Conservation (phyloP, 2,329 filamentous ascomycete genomes). For the Akanthomyces muscarius region DNA sequence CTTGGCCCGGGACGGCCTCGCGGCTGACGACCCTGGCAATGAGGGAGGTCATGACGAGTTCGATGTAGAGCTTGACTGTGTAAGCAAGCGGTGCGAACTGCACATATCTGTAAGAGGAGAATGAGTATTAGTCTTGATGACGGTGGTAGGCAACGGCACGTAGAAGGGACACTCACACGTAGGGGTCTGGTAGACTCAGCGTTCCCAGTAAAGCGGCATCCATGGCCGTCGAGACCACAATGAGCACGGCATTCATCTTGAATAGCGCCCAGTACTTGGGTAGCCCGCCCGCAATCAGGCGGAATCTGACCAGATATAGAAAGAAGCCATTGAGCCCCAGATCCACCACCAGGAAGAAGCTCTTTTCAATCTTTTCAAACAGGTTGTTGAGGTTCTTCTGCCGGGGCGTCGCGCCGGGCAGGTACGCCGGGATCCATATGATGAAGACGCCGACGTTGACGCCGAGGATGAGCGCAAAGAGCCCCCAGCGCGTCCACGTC, state of each 20-base stretch:
- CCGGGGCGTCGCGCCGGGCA: conserved; percentile 15
- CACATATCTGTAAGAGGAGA: conserved; percentile 4
- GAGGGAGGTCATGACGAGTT: conserved; percentile 18
- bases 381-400: conserved; percentile 21
- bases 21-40: conserved; percentile 17
- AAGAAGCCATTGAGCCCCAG: conserved; percentile 48
- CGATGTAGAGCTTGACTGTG: conserved; percentile 18
- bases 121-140: too few relatives aligned
- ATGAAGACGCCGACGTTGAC: conserved; percentile 38
- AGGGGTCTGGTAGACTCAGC: conserved; percentile 21
- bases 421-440: conserved; percentile 38
- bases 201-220: conserved; percentile 32
- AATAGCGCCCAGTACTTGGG: conserved; percentile 48
- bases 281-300: conserved; percentile 44
- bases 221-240: conserved; percentile 45
- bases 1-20: neutral
- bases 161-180: neutral
- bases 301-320: conserved; percentile 40
- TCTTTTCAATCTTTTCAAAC: conserved; percentile 35
- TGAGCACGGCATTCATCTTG: conserved; percentile 45
- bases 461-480: conserved; percentile 30
- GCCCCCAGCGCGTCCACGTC: conserved; percentile 33
- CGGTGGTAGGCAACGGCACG: too few relatives aligned
- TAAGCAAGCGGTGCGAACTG: conserved; percentile 19
- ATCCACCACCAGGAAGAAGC: conserved; percentile 47